Conservation (phyloP, 78 protist genomes). For the Cavenderia fasciculata region DNA sequence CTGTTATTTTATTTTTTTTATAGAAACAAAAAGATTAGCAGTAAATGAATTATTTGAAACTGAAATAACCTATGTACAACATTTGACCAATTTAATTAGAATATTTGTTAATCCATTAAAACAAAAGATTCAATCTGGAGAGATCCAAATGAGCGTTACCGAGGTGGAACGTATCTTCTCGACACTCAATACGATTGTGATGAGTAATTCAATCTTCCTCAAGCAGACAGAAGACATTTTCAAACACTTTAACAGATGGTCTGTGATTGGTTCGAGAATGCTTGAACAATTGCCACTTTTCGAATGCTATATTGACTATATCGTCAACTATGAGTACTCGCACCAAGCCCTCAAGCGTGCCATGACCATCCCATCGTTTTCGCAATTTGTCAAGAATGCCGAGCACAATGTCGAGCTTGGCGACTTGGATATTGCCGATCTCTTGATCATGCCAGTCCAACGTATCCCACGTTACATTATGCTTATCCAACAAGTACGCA, state of each 20-base stretch:
- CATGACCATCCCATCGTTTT: not conserved
- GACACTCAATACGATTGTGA: conserved; percentile 16
- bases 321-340: conserved; percentile 48
- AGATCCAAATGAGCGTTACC: not conserved
- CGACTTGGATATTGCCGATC: conserved; percentile 58
- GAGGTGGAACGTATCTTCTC: conserved; percentile 59
- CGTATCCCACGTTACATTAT: conserved; percentile 79
- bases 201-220: conserved; percentile 39
- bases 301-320: conserved; percentile 56
- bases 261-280: conserved; percentile 35
- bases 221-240: conserved; percentile 53
- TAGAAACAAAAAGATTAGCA: conserved; percentile 61
- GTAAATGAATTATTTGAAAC: conserved; percentile 69
- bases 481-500: conserved; percentile 63
- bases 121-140: conserved; percentile 14
- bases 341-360: conserved; percentile 17
- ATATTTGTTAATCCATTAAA: conserved; percentile 38
- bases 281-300: conserved; percentile 50
- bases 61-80: conserved; percentile 47
- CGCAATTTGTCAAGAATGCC: conserved; percentile 42
- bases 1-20: not conserved
- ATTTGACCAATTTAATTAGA: conserved; percentile 29
- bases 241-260: conserved; percentile 55
- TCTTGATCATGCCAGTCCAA: conserved; percentile 82
- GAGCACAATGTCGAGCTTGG: conserved; percentile 23